These are phyloP conservation scores for Elaeis guineensis DNA, from an alignment of 176 grass and related monocot species.

Conservation along the genomic window DNA sequence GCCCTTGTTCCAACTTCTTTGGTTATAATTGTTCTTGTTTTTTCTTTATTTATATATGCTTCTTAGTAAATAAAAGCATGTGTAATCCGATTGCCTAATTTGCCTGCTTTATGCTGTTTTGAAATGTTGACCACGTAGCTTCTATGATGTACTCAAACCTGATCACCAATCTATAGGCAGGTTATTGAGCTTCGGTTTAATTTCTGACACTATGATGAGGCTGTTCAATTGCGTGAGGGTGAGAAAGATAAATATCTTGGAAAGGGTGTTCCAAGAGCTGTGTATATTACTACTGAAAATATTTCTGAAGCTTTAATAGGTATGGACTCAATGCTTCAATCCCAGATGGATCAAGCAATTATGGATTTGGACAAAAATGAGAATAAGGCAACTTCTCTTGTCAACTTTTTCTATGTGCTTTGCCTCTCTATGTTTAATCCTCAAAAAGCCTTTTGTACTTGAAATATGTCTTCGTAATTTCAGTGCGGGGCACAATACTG, in stretches of 20 bases:
- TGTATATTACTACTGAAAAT: conserved; percentile 76
- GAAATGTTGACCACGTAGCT: no score
- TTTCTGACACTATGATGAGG: conserved; percentile 18
- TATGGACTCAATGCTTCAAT: conserved; percentile 87
- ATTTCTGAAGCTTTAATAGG: conserved; percentile 89
- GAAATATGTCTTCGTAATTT: no score
- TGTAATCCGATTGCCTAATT: no score
- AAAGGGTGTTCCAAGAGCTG: conserved; percentile 53
- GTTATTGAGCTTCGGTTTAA: background rate
- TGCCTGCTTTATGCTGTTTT: no score
- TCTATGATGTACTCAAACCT: background rate
- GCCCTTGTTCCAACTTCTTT: background rate
- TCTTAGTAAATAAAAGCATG: no score
- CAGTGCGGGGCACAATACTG: no score
- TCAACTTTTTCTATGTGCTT: no score
- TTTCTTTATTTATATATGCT: no score
- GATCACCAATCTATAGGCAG: background rate
- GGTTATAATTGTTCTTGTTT: no score
- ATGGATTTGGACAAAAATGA: conserved; percentile 90
- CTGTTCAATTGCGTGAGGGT: conserved; percentile 39
- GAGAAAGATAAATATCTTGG: conserved; percentile 70
- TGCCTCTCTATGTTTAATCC: no score
- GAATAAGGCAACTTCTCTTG: conserved; percentile 41
- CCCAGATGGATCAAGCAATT: conserved; percentile 94
- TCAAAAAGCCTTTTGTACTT: no score